A percentile compares a stretch with the other conserved stretches of the same genome.
Evolutionary conservation across 1,284 basidiomycete genomes (phyloP).

Genomic region (Schizopora paradoxa): DNA sequence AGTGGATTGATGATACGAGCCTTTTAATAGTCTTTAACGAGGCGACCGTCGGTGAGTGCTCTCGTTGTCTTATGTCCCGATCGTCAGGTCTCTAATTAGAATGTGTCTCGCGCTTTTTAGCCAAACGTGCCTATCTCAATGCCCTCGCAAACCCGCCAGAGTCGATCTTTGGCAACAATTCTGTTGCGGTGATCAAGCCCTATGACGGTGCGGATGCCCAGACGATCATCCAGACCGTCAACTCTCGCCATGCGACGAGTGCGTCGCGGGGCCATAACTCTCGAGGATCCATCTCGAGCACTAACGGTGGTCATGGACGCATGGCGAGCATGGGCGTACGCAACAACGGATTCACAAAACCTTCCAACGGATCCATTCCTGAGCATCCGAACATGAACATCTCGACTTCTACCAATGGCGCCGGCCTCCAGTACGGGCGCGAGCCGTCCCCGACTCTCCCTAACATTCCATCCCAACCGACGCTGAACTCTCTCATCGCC

Average conservation of each 20-base stretch:
- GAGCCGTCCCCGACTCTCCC: conserved; percentile 78
- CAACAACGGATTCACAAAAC: conserved; percentile 28
- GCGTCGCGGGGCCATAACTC: conserved; percentile 62
- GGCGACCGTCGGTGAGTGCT: conserved; percentile 67
- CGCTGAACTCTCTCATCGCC: conserved; percentile 74
- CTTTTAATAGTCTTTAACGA: conserved; percentile 93
- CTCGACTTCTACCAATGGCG: conserved; percentile 17
- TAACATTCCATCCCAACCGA: conserved; percentile 71
- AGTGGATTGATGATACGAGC: conserved; percentile 97
- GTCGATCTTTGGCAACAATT: conserved; percentile 52
- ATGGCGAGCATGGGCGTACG: conserved; percentile 31
- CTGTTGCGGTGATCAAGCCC: conserved; percentile 64
- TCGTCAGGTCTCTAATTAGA: conserved; percentile 15
- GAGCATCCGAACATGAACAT: conserved; percentile 36
- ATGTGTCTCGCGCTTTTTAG: conserved; percentile 40
- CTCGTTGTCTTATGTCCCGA: conserved; percentile 8
- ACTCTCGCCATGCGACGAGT: conserved; percentile 59
- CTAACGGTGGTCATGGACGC: conserved; percentile 29
- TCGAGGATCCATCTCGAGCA: conserved; percentile 60
- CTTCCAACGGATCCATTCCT: conserved; percentile 42
- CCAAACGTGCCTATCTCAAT: conserved; percentile 91
- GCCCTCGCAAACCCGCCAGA: conserved; percentile 79
- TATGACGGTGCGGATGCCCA: conserved; percentile 95
- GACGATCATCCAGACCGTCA: conserved; percentile 83
- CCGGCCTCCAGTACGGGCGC: conserved; percentile 37